A percentile compares a stretch with the other conserved stretches of the same genome.
These are phyloP conservation scores for Neurospora crassa DNA, from an alignment of 2,329 filamentous ascomycete species.

Conservation along the genomic window DNA sequence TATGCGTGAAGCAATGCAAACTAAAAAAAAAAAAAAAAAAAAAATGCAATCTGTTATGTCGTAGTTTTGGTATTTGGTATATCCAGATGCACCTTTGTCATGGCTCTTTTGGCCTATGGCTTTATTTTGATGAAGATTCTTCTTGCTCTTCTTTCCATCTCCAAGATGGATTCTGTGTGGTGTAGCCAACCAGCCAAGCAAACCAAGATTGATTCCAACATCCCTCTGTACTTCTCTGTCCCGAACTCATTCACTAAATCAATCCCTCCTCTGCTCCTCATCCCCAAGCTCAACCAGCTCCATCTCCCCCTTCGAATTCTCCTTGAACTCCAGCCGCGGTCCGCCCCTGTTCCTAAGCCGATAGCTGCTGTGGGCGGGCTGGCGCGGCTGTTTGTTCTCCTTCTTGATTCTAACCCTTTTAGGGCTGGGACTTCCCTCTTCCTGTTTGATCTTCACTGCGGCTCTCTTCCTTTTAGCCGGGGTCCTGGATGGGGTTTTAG, in stretches of 20 bases:
- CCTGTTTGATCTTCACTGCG: neutral
- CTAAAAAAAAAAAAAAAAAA: neutral
- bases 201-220: no score
- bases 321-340: neutral
- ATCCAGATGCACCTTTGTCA: neutral
- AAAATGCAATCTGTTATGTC: neutral
- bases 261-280: neutral
- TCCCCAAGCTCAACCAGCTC: neutral
- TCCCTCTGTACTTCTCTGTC: no score
- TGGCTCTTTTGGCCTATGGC: neutral
- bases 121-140: no score
- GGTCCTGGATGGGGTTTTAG: neutral
- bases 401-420: neutral
- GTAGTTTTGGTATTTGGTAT: neutral
- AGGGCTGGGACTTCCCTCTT: neutral
- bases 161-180: neutral
- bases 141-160: neutral
- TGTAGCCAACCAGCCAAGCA: neutral
- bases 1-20: neutral
- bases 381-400: neutral
- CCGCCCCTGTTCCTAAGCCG: neutral
- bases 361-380: neutral
- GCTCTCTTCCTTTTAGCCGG: neutral
- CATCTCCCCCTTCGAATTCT: neutral
- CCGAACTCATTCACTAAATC: no score